Base-by-base conservation (phyloP, 2,329 filamentous ascomycete species). In the Paramyrothecium sp. region DNA sequence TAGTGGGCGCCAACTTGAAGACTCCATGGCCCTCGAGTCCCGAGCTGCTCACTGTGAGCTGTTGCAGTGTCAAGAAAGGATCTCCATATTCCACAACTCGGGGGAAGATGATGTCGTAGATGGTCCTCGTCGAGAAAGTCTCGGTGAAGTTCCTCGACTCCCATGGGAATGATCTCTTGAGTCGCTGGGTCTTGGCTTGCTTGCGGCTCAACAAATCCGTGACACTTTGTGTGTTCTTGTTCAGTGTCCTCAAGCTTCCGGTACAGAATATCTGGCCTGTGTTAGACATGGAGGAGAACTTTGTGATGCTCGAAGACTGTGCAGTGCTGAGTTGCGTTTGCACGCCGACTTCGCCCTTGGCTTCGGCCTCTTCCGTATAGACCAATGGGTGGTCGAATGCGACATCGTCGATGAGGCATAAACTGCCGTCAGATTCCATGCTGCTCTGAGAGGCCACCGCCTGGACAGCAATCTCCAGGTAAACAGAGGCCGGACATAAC, bases 51-150 rank as follows among this genome's bases (percentile, higher is more conserved):
- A 70, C 58, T 13, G 60, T 60, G 8, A 71, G 64, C 3, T 63
- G 54, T 20, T 66, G 63, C 22, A 71, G 55, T 2, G 65, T 68
- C 48, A 64, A 54, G 54, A 66, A 69, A 3, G 61, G 64, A 7
- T 61, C 56, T 3, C 62, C 58, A 52, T 71, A 71, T 2, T 56
- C 49, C 1, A 71, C 68, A 10, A 71, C 68, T 21, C 68, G 64
- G 20, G 67, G 67, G 56, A 71, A 71, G n/a, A 71, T 64, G 50
- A 62, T 58, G 11, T 69, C 59, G 48, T 71, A 71, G 10, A 70
- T 58, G 41, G 65, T 65, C 41, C 63, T 61, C 2, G 63, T 57
- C 3, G 59, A 60, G 55, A 67, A 65, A 17, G 61, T 63, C 49
- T 69, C 64, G 7, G 62, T 49, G n/a, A 33, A 16, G 3, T n/a